Percentiles rank a stretch among this genome's conserved stretches.
These are phyloP conservation scores for Panicum hallii DNA, from an alignment of 202 grass and related monocot genomes.

Conservation along the genomic window DNA sequence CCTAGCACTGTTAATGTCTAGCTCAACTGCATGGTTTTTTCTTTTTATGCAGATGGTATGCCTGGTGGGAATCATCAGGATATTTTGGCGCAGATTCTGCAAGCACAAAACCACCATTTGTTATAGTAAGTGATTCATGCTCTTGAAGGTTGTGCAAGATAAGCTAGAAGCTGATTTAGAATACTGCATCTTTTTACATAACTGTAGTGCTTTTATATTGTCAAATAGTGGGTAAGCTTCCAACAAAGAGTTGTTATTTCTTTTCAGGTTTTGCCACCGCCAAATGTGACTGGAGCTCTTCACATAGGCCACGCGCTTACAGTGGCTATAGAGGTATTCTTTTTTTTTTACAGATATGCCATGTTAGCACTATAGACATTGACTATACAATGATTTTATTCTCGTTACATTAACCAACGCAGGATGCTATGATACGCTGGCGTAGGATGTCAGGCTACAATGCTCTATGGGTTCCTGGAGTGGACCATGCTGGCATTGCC, in stretches of 20 bases:
- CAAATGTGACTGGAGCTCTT: constrained; percentile 99
- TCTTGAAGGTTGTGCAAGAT: not conserved
- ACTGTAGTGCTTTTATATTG: not conserved
- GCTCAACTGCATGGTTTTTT: not conserved
- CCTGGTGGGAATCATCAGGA: constrained; percentile 66
- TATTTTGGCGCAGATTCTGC: constrained; percentile 83
- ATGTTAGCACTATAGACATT: constrained; percentile 20
- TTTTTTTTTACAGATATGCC: constrained; percentile 25
- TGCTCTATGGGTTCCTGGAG: constrained; percentile 68
- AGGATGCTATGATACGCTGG: constrained; percentile 83
- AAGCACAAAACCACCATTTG: constrained; percentile 72
- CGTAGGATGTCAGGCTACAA: constrained; percentile 73
- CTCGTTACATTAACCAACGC: constrained; percentile 33
- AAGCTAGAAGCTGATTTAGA: constrained; percentile 1
- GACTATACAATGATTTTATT: constrained; percentile 13
- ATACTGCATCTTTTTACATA: constrained; percentile 26
- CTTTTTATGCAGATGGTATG: constrained; percentile 74
- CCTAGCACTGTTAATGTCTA: not conserved
- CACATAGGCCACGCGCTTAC: constrained; percentile 99
- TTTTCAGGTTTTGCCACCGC: constrained; percentile 90
- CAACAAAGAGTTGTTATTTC: constrained; percentile 34
- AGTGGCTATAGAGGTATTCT: constrained; percentile 57
- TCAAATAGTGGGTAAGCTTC: not conserved
- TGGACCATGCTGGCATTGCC: constrained; percentile 74
- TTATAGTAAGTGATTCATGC: constrained; percentile 55